phyloP scores from a whole-genome alignment of 1,284 basidiomycete species.

The Phaffia rhodozyma region DNA sequence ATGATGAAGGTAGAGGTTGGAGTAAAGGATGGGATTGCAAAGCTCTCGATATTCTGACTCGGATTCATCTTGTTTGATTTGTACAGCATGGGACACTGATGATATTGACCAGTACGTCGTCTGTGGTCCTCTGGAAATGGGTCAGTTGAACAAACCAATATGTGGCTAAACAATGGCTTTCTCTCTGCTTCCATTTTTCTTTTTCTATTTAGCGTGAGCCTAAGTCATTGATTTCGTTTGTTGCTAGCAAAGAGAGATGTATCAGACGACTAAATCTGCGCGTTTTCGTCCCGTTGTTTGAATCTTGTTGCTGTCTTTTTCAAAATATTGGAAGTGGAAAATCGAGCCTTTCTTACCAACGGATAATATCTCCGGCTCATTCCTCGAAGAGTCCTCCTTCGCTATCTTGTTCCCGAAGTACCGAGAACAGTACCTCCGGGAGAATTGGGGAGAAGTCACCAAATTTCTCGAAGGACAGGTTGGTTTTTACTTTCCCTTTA shows the following conservation, averaged over 20 bases:
- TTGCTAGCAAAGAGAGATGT: background rate
- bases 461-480: constrained; percentile 71
- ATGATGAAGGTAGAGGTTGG: background rate
- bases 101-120: constrained; percentile 86
- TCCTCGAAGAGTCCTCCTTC: constrained; percentile 92
- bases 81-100: constrained; percentile 90
- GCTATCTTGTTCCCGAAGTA: constrained; percentile 98
- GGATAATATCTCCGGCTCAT: constrained; percentile 70
- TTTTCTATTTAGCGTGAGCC: background rate
- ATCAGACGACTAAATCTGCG: background rate
- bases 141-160: background rate
- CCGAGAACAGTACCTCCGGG: constrained; percentile 87
- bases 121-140: background rate
- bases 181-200: background rate
- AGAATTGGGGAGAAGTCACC: constrained; percentile 91
- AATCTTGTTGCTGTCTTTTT: background rate
- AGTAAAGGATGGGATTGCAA: too few species aligned
- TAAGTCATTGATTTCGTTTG: background rate
- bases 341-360: constrained; percentile 60
- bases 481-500: constrained; percentile 25
- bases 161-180: background rate
- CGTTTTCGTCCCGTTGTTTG: background rate
- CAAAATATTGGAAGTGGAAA: constrained; percentile 55
- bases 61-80: background rate
- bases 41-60: background rate